Percentiles rank a stretch among this genome's conserved stretches.
phyloP scores from a whole-genome alignment of 2,329 filamentous ascomycete genomes.

The Zelopaecilomyces penicillatus region DNA sequence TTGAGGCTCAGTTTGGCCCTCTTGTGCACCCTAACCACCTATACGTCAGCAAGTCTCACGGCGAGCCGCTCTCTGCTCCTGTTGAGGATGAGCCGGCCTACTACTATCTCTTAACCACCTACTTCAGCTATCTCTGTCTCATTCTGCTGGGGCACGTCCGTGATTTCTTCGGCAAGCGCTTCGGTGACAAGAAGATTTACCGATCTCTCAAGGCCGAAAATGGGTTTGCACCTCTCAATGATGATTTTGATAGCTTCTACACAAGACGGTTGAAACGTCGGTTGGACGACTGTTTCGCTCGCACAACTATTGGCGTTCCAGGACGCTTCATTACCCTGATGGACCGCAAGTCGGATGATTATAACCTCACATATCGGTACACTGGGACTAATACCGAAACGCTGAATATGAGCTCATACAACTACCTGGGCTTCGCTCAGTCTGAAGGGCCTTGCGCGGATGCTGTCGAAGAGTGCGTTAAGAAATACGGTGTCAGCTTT shows the following conservation, averaged over 20 bases:
- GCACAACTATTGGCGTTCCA: conserved; percentile 86
- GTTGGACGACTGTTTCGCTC: conserved; percentile 93
- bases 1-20: conserved; percentile 87
- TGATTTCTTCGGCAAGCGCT: conserved; percentile 96
- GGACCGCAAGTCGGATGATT: conserved; percentile 83
- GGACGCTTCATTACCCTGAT: conserved; percentile 89
- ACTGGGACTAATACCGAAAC: conserved; percentile 90
- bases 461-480: conserved; percentile 75
- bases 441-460: conserved; percentile 95
- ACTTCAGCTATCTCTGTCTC: conserved; percentile 93
- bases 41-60: conserved; percentile 82
- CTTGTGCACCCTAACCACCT: conserved; percentile 71
- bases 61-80: conserved; percentile 69
- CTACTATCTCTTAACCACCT: conserved; percentile 94
- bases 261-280: conserved; percentile 84
- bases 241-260: conserved; percentile 99
- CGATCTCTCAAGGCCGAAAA: conserved; percentile 72
- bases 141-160: conserved; percentile 92
- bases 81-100: conserved; percentile 94
- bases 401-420: conserved; percentile 98
- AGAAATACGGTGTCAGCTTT: conserved; percentile 75
- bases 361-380: conserved; percentile 82
- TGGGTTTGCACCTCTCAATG: conserved; percentile 91
- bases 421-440: conserved; percentile 97
- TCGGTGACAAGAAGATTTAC: conserved; percentile 75